Conservation (phyloP, 441 rosid genomes). For the Euphorbia corollata region DNA sequence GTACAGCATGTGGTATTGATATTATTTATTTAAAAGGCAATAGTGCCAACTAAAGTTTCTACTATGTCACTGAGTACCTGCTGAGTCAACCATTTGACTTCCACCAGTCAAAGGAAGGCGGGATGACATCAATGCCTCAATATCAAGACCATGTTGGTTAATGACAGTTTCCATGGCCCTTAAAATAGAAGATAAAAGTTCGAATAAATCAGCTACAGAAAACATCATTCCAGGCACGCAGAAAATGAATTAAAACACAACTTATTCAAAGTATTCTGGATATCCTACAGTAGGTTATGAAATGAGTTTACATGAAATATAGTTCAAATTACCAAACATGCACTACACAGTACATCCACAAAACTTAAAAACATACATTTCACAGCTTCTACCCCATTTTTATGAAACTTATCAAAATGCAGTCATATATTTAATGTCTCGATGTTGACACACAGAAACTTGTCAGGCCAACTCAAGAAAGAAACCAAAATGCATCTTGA, state of each 20-base stretch:
- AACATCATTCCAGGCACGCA: background rate
- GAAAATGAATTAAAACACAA: background rate
- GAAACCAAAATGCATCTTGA: background rate
- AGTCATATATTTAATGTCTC: background rate
- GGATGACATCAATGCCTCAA: slow-evolving; percentile 76
- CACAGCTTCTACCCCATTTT: background rate
- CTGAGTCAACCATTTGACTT: slow-evolving; percentile 68
- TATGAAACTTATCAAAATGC: background rate
- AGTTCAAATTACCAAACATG: background rate
- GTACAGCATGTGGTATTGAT: background rate
- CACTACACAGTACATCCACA: background rate
- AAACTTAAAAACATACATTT: background rate
- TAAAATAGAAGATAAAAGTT: slow-evolving; percentile 17
- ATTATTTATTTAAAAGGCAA: slow-evolving; percentile 2
- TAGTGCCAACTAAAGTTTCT: slow-evolving; percentile 4
- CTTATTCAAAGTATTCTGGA: background rate
- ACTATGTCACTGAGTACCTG: slow-evolving; percentile 52
- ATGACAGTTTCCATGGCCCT: slow-evolving; percentile 99
- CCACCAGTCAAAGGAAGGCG: slow-evolving; percentile 65
- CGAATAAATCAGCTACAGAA: slow-evolving; percentile 22
- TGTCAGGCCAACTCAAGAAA: background rate
- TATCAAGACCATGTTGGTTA: slow-evolving; percentile 84
- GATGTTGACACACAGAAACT: background rate
- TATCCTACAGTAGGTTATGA: background rate
- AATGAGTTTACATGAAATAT: background rate